Percentiles rank a stretch among this genome's conserved stretches.
Conservation (phyloP, 305 asterid species). For the Solanum hybrid region DNA sequence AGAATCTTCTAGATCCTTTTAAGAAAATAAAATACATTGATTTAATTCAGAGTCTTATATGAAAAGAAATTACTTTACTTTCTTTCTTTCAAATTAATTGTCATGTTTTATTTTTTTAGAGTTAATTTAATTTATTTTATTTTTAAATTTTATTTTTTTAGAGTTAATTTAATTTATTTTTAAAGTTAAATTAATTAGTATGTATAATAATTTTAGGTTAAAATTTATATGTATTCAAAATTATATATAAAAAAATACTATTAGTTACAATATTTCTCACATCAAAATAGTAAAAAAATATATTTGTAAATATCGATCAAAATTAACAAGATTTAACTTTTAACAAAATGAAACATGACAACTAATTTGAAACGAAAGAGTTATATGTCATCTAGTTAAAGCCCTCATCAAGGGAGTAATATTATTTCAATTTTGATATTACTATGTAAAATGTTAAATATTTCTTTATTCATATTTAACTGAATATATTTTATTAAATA, state of each 20-base stretch:
- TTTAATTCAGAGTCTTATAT: not conserved
- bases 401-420: not conserved
- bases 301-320: not conserved
- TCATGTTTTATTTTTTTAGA: not conserved
- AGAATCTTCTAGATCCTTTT: not conserved
- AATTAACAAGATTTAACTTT: not conserved
- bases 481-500: not conserved
- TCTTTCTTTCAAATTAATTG: not conserved
- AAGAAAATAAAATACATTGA: not conserved
- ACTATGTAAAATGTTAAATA: not conserved
- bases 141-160: not conserved
- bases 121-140: too few species aligned
- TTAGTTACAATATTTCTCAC: not conserved
- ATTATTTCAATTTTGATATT: not conserved
- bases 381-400: not conserved
- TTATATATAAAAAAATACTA: not conserved
- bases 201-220: not conserved
- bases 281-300: not conserved
- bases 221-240: not conserved
- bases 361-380: not conserved
- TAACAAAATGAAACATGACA: not conserved
- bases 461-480: not conserved
- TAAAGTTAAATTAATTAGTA: not conserved
- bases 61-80: not conserved
- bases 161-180: not conserved